These are phyloP conservation scores for Sphaerostilbella broomeana DNA, from an alignment of 2,329 filamentous ascomycete genomes.

Conservation along the genomic window DNA sequence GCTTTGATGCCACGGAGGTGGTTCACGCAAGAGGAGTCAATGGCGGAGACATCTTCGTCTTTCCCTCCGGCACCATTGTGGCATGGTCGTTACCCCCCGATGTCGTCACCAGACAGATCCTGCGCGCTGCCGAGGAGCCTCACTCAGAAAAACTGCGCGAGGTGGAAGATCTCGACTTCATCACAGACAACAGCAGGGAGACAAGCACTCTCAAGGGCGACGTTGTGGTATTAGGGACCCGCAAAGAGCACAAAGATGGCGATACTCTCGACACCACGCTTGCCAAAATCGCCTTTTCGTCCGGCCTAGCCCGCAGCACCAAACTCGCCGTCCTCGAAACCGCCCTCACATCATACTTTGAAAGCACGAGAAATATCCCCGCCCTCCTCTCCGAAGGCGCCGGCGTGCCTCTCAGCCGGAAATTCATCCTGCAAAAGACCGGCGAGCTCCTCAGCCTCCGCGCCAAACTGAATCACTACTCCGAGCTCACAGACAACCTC, in stretches of 20 bases:
- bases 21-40: slow-evolving; percentile 56
- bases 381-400: slow-evolving; percentile 63
- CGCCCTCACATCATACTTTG: slow-evolving; percentile 75
- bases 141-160: slow-evolving; percentile 66
- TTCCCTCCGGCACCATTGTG: slow-evolving; percentile 88
- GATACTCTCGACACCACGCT: slow-evolving; percentile 57
- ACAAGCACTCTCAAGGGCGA: slow-evolving; percentile 77
- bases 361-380: slow-evolving; percentile 77
- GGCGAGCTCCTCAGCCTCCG: slow-evolving; percentile 84
- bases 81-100: slow-evolving; percentile 81
- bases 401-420: slow-evolving; percentile 43
- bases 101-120: slow-evolving; percentile 65
- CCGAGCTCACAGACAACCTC: slow-evolving; percentile 87
- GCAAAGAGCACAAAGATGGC: slow-evolving; percentile 40
- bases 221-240: slow-evolving; percentile 81
- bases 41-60: slow-evolving; percentile 86
- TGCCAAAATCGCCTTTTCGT: slow-evolving; percentile 94
- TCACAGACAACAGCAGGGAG: slow-evolving; percentile 66
- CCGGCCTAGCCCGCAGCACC: slow-evolving; percentile 82
- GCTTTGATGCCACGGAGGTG: slow-evolving; percentile 55
- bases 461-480: slow-evolving; percentile 93
- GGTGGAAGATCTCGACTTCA: slow-evolving; percentile 83
- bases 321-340: slow-evolving; percentile 90
- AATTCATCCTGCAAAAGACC: slow-evolving; percentile 86
- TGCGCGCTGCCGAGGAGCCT: slow-evolving; percentile 68